A percentile compares a stretch with the other conserved stretches of the same genome.
These are phyloP conservation scores for Diplodia corticola DNA, from an alignment of 2,329 filamentous ascomycete species.

Conservation along the genomic window DNA sequence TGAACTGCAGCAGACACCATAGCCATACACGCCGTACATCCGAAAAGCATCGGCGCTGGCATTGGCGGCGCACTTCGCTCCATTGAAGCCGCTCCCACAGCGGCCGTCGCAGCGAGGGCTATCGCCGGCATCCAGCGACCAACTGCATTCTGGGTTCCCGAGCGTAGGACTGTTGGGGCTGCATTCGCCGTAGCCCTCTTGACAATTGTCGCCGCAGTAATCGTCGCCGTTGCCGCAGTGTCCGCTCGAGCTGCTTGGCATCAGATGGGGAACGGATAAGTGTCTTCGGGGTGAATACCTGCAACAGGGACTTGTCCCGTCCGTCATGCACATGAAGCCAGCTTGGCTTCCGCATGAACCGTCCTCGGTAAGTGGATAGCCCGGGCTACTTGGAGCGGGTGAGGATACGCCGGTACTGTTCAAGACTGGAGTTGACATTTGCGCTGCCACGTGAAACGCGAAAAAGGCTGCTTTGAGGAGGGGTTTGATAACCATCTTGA, in stretches of 20 bases:
- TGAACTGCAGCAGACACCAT: neutral
- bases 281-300: neutral
- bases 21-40: neutral
- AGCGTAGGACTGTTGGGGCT: neutral
- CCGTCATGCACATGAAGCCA: neutral
- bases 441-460: too few species aligned
- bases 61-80: neutral
- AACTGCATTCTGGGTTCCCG: neutral
- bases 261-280: neutral
- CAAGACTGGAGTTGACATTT: too few species aligned
- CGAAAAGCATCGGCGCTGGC: neutral
- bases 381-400: neutral
- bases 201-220: neutral
- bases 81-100: neutral
- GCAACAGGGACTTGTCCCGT: neutral
- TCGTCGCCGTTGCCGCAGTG: neutral
- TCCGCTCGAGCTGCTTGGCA: neutral
- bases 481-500: too few species aligned
- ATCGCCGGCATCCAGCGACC: neutral
- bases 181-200: neutral
- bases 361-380: neutral
- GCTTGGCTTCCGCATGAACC: neutral
- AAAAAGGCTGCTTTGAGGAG: too few species aligned
- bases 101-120: conserved; percentile 6
- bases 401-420: too few species aligned